Base-by-base conservation (phyloP, 169 alveolate genomes). In the Perkinsus chesapeaki region DNA sequence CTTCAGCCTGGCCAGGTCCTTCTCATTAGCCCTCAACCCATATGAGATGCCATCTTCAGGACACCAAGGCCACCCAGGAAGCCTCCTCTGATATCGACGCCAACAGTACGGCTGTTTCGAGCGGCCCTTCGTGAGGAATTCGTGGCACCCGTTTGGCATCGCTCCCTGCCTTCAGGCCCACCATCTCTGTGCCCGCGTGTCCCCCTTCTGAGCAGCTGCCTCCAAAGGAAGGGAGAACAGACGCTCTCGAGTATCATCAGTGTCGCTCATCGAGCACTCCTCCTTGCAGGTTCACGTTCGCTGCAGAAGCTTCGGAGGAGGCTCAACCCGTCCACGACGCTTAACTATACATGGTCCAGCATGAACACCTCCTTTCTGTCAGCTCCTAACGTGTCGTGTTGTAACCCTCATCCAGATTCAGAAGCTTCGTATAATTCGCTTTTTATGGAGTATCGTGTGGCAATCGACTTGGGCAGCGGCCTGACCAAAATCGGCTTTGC, bases 401-500 rank as follows among this genome's bases (percentile, higher is more conserved):
- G 60, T 43, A 9, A 16, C 23, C 60, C 5, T 5, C 60, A 16
- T 43, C 60, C 23, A 43, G 60, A 43, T 16, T 43, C 60, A 9
- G 60, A 16, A 16, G 16, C 60, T 16, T 16, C 60, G 5, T 16
- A 16, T 43, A 43, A 16, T 43, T 5, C 60, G 16, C 60, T 43
- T 19, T 47, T 47, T 9, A 60, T 60, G 82, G 82, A 60, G 31
- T 34, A 16, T 23, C 82, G 82, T 60, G 82, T 60, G 27, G 82
- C 82, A 34, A 60, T 60, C 82, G 82, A 60, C 27, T 34, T 60
- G 37, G 82, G 82, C 82, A 60, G 82, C 82, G 82, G 82, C 36
- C 82, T 60, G 82, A 34, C 82, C 82, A 60, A 60, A 60, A 60
- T 60, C 82, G 82, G 82, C 82, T 60, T 60, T 23, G 82, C 82